Base-by-base conservation (phyloP, 495 filamentous ascomycete genomes). In the Poronia punctata region DNA sequence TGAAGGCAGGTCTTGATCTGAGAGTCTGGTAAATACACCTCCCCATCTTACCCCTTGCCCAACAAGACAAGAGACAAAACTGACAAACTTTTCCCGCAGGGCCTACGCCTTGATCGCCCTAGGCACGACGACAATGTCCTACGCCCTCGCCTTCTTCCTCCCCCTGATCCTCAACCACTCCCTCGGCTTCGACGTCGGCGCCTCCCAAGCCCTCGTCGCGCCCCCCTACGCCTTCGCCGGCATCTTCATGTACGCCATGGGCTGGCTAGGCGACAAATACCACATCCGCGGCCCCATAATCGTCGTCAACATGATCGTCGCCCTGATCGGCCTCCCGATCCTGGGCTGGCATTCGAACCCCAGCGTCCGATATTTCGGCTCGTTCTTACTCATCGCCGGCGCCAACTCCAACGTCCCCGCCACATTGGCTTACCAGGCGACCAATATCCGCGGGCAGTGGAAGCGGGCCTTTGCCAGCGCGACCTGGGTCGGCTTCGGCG, bases 371-470 rank as follows among this genome's bases (percentile, higher is more conserved):
- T 83, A 81, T 47, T 70, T 78, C 22, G 79, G 79, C 14, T 64
- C 75, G 11, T 84, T 82, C 59, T 50, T 82, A 15, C 66, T 71
- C 3, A 71, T 72, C 3, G 69, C 71, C 2, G 70, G 69, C 7
- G 60, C 60, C n/a, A 79, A 78, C 42, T 64, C 72, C 19, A 80
- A 79, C 42, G 67, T 78, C 23, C 79, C 72, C 3, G 54, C 44
- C 10, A 44, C 64, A 12, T 46, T 82, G 52, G 69, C 78, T 0
- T 82, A 75, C 43, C 59, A 61, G 52, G 71, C 76, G 6, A 82
- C 80, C 54, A 83, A 83, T 44, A 68, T 82, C 49, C 75, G 75
- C 20, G 78, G 78, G 1, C 78, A 83, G 48, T 82, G 78, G 78
- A 80, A 76, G 32, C 70, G 79, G 9, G 79, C 78, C 0, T 68